These are phyloP conservation scores for Roridomyces roridus DNA, from an alignment of 768 basidiomycete species.

Conservation along the genomic window DNA sequence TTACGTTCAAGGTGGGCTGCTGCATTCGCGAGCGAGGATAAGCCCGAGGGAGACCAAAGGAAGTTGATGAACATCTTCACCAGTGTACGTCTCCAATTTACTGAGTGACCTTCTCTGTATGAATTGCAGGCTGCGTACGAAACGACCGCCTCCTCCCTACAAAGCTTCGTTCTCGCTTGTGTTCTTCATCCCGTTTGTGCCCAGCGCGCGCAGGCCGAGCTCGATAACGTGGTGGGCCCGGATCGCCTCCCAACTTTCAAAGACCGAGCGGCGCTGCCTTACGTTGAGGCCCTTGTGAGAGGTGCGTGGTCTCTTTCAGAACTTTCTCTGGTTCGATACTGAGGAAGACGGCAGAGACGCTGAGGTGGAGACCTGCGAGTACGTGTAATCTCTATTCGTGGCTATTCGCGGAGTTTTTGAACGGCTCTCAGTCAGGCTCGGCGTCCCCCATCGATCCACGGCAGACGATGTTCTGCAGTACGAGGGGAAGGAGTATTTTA, in stretches of 20 bases:
- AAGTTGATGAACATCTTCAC: too few species aligned
- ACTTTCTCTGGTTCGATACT: neutral
- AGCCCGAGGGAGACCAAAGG: too few species aligned
- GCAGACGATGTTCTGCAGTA: neutral
- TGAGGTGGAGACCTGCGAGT: neutral
- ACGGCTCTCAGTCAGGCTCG: neutral
- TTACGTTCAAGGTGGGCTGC: too few species aligned
- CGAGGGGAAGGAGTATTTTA: neutral
- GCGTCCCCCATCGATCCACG: neutral
- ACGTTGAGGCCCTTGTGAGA: slow-evolving; percentile 4
- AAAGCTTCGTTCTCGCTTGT: slow-evolving; percentile 1
- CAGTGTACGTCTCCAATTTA: too few species aligned
- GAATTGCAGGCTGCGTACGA: too few species aligned
- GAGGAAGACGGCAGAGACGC: neutral
- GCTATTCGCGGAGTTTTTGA: too few species aligned
- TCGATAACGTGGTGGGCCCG: slow-evolving; percentile 20
- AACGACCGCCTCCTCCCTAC: neutral
- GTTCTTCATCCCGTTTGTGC: neutral
- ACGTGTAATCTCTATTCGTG: neutral
- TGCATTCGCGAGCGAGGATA: too few species aligned
- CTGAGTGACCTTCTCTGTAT: too few species aligned
- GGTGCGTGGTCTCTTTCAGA: neutral
- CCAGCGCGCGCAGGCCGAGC: slow-evolving; percentile 5
- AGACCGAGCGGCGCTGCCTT: slow-evolving; percentile 13
- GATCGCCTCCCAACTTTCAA: slow-evolving; percentile 9